Conservation (phyloP, 2,329 filamentous ascomycete genomes). For the Falciphora oryzae region DNA sequence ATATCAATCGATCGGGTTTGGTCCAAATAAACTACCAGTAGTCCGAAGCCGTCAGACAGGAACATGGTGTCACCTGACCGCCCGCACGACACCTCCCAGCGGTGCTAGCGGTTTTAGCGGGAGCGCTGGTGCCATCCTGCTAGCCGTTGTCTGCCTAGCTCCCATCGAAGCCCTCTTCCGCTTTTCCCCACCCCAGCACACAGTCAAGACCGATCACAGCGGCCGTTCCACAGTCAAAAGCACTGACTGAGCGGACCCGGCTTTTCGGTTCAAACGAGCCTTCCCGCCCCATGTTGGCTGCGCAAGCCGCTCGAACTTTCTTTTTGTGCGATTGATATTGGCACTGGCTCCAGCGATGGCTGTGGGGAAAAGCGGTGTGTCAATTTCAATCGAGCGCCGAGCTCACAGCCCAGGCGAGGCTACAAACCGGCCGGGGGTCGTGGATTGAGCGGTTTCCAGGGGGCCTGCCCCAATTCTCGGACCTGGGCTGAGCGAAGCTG, state of each 20-base stretch:
- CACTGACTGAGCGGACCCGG: no score
- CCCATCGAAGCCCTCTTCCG: not conserved
- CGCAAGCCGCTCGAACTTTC: no score
- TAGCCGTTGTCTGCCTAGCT: not conserved
- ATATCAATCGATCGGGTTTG: no score
- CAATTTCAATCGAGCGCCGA: not conserved
- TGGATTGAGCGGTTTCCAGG: no score
- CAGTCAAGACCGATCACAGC: no score
- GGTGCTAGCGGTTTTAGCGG: not conserved
- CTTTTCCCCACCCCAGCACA: no score
- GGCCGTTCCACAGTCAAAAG: no score
- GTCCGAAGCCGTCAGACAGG: not conserved
- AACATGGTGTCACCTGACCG: not conserved
- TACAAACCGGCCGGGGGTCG: not conserved
- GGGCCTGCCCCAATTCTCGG: no score
- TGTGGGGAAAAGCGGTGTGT: constrained; percentile 1
- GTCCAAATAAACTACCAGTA: not conserved
- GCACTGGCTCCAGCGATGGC: not conserved
- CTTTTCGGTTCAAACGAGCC: not conserved
- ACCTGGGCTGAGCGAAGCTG: no score
- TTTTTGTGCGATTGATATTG: not conserved
- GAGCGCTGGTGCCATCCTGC: not conserved
- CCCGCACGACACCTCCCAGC: no score
- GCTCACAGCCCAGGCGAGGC: not conserved
- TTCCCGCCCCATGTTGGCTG: not conserved